Evolutionary conservation across 2,329 filamentous ascomycete genomes (phyloP), one percentile per base, ranked within the genome.

Genomic region (Hymenoscyphus repandus): DNA sequence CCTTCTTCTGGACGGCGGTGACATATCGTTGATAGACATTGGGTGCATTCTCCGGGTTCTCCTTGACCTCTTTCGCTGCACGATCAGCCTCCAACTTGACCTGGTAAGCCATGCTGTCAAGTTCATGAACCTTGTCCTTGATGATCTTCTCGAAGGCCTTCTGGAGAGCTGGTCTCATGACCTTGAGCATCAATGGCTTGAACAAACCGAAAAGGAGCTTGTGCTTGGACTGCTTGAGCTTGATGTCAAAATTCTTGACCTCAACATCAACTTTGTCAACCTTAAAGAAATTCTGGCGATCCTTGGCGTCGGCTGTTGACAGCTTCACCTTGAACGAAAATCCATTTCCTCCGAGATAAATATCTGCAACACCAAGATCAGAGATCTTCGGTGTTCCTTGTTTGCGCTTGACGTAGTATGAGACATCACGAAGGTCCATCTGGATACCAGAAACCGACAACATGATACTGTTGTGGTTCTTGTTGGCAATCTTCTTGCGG

Each of bases 371-470:
- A 74, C 93, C 93, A 41, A 82, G 87, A 67, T 99, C 93, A 15
- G 82, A 90, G 68, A 97, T 76, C 12, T 84, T 79, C 2, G 91
- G 92, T 76, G 96, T 96, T 7, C 93, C 92, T 64, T 90, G 75
- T 80, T 99, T 97, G 72, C 86, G 88, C 74, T 93, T 93, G 72
- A 99, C 78, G 70, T 97, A 91, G 78, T 91, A 97, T 69, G 88
- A 89, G 56, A 99, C 89, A 65, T 96, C 90, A 58, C 79, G 81
- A 40, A 97, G 76, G 60, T 99, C 93, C 76, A 92, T 90, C 75
- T 99, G 93, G 37, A 99, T 79, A 47, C 93, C 92, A 20, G 88
- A 86, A 2, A 93, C 86, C 55, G 89, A 86, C 56, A 97, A 77
- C 75, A 93, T 90, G 58, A 92, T 64, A 1, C 78, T 76, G 71